Percentiles rank a stretch among this genome's conserved stretches.
Conservation (phyloP, 306 rosid genomes). For the Carpinus fangiana region DNA sequence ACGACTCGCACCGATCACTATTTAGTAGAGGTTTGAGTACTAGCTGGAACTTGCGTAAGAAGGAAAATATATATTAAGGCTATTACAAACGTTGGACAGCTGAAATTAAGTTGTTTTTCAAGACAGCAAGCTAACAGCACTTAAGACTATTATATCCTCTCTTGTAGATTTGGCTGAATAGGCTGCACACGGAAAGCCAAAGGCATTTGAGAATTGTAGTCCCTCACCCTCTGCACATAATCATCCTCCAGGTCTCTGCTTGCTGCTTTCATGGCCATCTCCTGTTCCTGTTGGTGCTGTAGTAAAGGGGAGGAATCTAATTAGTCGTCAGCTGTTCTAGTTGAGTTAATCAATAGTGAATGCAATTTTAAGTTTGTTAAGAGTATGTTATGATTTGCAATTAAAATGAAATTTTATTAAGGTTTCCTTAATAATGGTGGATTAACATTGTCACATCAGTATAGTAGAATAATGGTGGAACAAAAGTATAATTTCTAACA, state of each 20-base stretch:
- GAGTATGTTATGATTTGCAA: too few relatives aligned
- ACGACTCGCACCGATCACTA: too few relatives aligned
- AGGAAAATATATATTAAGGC: neutral
- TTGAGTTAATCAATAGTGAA: neutral
- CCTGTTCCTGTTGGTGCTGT: conserved; percentile 50
- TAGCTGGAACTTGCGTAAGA: too few relatives aligned
- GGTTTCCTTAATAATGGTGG: too few relatives aligned
- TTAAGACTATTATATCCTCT: conserved; percentile 30
- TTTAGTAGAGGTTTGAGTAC: too few relatives aligned
- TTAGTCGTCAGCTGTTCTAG: neutral
- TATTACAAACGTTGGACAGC: neutral
- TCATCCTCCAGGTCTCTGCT: conserved; percentile 59
- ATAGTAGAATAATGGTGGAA: too few relatives aligned
- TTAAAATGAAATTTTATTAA: too few relatives aligned
- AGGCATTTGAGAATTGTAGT: conserved; percentile 44
- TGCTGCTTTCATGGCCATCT: conserved; percentile 47
- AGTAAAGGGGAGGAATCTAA: neutral
- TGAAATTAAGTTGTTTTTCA: neutral
- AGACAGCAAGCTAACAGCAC: too few relatives aligned
- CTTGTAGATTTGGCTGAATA: conserved; percentile 57
- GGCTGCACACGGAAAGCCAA: conserved; percentile 75
- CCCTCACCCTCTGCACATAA: conserved; percentile 42
- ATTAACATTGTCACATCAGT: too few relatives aligned
- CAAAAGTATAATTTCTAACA: too few relatives aligned
- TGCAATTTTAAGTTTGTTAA: too few relatives aligned